Percentiles rank a stretch among this genome's conserved stretches.
phyloP scores from a whole-genome alignment of 2,329 filamentous ascomycete genomes.

The Chaetoscypha palmicola region DNA sequence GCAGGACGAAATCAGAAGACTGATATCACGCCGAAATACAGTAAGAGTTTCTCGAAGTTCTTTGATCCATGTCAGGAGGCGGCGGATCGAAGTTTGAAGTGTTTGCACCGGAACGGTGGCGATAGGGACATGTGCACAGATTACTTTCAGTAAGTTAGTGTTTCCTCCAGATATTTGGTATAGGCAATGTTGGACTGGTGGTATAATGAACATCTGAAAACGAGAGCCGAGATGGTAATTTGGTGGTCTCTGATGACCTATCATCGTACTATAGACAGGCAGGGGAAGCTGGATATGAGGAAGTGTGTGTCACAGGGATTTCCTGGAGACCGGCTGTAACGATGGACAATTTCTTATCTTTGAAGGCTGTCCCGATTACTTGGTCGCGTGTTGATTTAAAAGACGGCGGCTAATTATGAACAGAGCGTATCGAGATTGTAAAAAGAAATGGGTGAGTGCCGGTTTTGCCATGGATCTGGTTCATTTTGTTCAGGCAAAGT shows the following conservation, averaged over 20 bases:
- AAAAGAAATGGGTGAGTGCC: conserved; percentile 80
- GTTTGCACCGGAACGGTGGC: conserved; percentile 79
- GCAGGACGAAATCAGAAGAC: no score
- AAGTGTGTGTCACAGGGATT: no score
- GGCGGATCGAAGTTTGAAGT: conserved; percentile 76
- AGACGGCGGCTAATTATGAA: background rate
- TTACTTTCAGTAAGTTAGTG: conserved; percentile 81
- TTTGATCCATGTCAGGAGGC: conserved; percentile 95
- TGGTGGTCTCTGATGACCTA: no score
- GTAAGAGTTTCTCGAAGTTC: conserved; percentile 83
- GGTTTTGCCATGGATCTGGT: no score
- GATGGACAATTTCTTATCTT: background rate
- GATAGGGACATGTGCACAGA: conserved; percentile 87
- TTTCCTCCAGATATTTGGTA: conserved; percentile 4
- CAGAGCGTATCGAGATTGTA: conserved; percentile 90
- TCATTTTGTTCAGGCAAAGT: no score
- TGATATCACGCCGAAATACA: conserved; percentile 32
- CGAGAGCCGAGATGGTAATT: no score
- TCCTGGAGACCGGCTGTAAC: no score
- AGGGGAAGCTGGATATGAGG: no score
- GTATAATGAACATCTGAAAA: no score
- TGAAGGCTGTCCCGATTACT: background rate
- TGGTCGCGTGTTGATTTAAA: conserved; percentile 1
- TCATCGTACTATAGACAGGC: no score
- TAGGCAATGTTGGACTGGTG: no score